Conservation (phyloP, 306 rosid species). For the Bauhinia variegata region DNA sequence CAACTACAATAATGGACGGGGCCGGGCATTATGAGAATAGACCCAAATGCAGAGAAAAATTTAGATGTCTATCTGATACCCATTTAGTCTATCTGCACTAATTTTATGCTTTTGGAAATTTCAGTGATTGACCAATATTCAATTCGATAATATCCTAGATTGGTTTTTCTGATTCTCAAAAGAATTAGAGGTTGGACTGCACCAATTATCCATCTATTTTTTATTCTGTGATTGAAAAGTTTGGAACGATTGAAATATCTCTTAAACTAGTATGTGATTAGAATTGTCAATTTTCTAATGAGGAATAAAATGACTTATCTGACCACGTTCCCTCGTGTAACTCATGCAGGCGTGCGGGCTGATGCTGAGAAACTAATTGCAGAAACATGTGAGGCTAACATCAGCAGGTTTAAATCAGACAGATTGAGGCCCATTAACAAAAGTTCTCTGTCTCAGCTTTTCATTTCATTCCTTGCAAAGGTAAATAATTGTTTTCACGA, state of each 20-base stretch:
- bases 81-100: not conserved
- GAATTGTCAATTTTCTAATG: conserved; percentile 11
- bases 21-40: not conserved
- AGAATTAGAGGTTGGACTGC: not conserved
- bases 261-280: conserved; percentile 9
- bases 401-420: conserved; percentile 43
- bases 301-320: conserved; percentile 11
- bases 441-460: conserved; percentile 74
- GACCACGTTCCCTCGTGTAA: conserved; percentile 28
- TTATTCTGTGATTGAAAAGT: conserved; percentile 14
- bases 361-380: conserved; percentile 58
- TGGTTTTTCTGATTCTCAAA: not conserved
- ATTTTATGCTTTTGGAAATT: not conserved
- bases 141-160: not conserved
- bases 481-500: conserved; percentile 41
- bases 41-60: not conserved
- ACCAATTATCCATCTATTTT: not conserved
- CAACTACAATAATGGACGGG: not conserved
- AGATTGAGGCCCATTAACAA: conserved; percentile 56
- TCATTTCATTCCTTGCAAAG: conserved; percentile 69
- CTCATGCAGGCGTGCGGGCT: conserved; percentile 71
- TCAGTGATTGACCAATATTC: not conserved
- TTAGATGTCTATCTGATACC: not conserved
- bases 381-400: conserved; percentile 60
- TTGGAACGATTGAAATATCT: conserved; percentile 12